phyloP scores from a whole-genome alignment of 1,284 basidiomycete genomes.

The Agaricales sp. region DNA sequence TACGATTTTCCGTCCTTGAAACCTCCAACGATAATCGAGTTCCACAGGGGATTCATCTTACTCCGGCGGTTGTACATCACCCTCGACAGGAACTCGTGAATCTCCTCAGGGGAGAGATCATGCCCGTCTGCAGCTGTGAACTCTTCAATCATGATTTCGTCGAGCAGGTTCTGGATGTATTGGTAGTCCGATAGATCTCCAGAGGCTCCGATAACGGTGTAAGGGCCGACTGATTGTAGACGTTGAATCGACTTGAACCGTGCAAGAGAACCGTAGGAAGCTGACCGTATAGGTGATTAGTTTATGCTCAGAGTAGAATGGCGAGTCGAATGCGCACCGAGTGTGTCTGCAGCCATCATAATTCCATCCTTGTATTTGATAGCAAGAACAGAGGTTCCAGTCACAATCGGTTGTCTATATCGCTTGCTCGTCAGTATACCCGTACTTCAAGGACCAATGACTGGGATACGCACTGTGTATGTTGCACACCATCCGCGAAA shows the following conservation, averaged over 20 bases:
- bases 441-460: neutral
- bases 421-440: slow-evolving; percentile 7
- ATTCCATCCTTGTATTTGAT: slow-evolving; percentile 94
- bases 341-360: slow-evolving; percentile 98
- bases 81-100: slow-evolving; percentile 89
- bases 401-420: slow-evolving; percentile 85
- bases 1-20: slow-evolving; percentile 73
- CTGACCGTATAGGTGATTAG: slow-evolving; percentile 29
- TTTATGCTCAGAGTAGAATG: neutral
- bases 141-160: slow-evolving; percentile 71
- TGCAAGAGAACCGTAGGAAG: slow-evolving; percentile 95
- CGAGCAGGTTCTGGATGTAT: slow-evolving; percentile 75
- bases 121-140: slow-evolving; percentile 78
- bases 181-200: slow-evolving; percentile 99
- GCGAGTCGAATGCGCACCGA: slow-evolving; percentile 47
- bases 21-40: slow-evolving; percentile 90
- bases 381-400: slow-evolving; percentile 91
- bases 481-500: slow-evolving; percentile 59
- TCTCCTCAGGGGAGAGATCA: slow-evolving; percentile 77
- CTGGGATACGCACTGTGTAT: slow-evolving; percentile 53
- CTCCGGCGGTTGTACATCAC: slow-evolving; percentile 87
- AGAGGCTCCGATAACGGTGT: slow-evolving; percentile 85
- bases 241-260: slow-evolving; percentile 94
- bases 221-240: slow-evolving; percentile 74
- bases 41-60: slow-evolving; percentile 95